Conservation (phyloP, 192 early-diverging fungal genomes). For the Lobosporangium transversale region DNA sequence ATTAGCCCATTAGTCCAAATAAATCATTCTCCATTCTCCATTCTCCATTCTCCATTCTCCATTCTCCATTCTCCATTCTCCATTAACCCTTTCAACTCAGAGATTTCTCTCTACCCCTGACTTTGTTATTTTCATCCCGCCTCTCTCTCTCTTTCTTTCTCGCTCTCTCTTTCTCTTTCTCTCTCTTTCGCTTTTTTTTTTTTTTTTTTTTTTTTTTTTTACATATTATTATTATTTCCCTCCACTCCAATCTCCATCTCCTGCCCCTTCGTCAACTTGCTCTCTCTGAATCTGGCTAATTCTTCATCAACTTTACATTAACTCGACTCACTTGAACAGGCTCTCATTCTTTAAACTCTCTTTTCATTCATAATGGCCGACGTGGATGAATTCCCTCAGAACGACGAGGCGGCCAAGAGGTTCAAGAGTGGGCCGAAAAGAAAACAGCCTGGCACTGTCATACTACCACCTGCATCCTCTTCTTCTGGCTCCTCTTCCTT, state of each 20-base stretch:
- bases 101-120: too few species aligned
- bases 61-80: too few species aligned
- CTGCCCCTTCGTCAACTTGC: background rate
- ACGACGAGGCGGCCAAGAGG: slow-evolving; percentile 27
- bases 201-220: slow-evolving; percentile 5
- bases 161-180: background rate
- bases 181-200: background rate
- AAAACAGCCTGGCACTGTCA: slow-evolving; percentile 18
- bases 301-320: too few species aligned
- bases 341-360: background rate
- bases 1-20: too few species aligned
- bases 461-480: background rate
- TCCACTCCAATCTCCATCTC: background rate
- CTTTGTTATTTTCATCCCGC: too few species aligned
- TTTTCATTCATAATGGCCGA: slow-evolving; percentile 18
- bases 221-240: slow-evolving; percentile 3
- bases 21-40: too few species aligned
- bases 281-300: background rate
- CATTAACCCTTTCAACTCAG: too few species aligned
- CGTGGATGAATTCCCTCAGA: slow-evolving; percentile 33
- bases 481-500: background rate
- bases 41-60: too few species aligned
- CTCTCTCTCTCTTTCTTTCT: too few species aligned
- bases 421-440: slow-evolving; percentile 26
- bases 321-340: too few species aligned